Conservation (phyloP, 768 basidiomycete genomes). For the Lactarius hatsudake region DNA sequence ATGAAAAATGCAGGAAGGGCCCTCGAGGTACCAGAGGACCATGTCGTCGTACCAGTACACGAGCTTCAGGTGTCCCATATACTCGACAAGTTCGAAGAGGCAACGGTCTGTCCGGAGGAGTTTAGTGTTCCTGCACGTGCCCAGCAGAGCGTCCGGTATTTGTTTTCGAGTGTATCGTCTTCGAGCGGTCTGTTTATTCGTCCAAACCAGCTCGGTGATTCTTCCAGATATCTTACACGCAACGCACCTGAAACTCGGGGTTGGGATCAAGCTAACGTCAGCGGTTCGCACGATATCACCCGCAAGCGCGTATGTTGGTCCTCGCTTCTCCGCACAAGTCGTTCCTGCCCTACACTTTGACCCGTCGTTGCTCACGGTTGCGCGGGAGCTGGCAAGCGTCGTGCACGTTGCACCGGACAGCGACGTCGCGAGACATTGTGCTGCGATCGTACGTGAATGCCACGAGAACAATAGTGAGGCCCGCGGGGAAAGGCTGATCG, state of each 20-base stretch:
- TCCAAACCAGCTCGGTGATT: constrained; percentile 45
- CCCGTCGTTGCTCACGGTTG: constrained; percentile 49
- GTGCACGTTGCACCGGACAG: constrained; percentile 47
- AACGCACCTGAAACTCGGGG: constrained; percentile 52
- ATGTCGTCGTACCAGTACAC: constrained; percentile 50
- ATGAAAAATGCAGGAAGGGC: constrained; percentile 38
- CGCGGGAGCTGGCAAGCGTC: constrained; percentile 53
- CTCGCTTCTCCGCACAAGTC: constrained; percentile 52
- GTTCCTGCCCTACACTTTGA: constrained; percentile 51
- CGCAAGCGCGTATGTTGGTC: constrained; percentile 53
- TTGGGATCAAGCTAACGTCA: constrained; percentile 56
- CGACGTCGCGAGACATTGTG: constrained; percentile 54
- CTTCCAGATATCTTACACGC: constrained; percentile 46
- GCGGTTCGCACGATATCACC: constrained; percentile 60
- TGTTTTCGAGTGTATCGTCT: background rate
- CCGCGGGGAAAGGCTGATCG: constrained; percentile 49
- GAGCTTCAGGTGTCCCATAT: constrained; percentile 54
- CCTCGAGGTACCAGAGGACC: constrained; percentile 37
- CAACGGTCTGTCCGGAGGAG: constrained; percentile 42
- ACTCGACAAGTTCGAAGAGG: constrained; percentile 47
- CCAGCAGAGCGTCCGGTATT: constrained; percentile 54
- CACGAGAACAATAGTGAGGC: constrained; percentile 40
- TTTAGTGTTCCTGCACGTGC: constrained; percentile 46
- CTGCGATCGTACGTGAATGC: constrained; percentile 51
- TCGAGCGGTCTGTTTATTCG: background rate